These are phyloP conservation scores for Russula vinacea DNA, from an alignment of 768 basidiomycete genomes.

Conservation along the genomic window DNA sequence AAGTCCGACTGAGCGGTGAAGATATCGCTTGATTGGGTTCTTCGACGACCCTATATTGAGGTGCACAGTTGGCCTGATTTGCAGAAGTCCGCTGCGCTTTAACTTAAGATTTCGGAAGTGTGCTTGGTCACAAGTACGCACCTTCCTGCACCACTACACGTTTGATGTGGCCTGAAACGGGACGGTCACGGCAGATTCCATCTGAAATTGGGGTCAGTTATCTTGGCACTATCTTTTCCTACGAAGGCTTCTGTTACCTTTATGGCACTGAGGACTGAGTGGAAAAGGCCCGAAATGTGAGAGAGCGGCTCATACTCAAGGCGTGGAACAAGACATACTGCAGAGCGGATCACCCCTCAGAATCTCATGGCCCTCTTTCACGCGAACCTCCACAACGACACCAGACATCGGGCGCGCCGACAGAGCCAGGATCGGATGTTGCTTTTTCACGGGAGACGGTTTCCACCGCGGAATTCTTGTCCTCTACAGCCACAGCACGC, in stretches of 20 bases:
- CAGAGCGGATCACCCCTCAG: constrained; percentile 97
- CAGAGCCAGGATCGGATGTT: constrained; percentile 89
- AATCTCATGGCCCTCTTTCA: constrained; percentile 96
- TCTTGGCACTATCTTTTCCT: constrained; percentile 1
- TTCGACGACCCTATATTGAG: too few relatives aligned
- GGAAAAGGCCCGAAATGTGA: constrained; percentile 28
- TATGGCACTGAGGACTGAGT: constrained; percentile 89
- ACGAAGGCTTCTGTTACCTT: constrained; percentile 54
- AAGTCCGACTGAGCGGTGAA: too few relatives aligned
- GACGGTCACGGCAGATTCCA: constrained; percentile 96
- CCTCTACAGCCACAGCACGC: constrained; percentile 92
- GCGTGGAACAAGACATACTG: constrained; percentile 49
- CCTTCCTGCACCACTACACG: constrained; percentile 89
- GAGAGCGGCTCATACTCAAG: constrained; percentile 11
- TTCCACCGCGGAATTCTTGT: constrained; percentile 96
- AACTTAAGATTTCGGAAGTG: constrained; percentile 6
- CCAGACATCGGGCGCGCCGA: constrained; percentile 98
- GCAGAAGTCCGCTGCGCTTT: too few relatives aligned
- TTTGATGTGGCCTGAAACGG: constrained; percentile 95
- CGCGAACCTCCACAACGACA: constrained; percentile 96
- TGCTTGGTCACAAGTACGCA: constrained; percentile 35
- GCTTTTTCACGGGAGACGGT: constrained; percentile 94
- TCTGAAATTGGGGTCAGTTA: constrained; percentile 49
- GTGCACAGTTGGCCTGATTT: too few relatives aligned
- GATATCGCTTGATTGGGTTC: too few relatives aligned